Percentiles rank a stretch among this genome's conserved stretches.
Conservation (phyloP, 352 stramenopile species). For the Saprolegnia diclina region DNA sequence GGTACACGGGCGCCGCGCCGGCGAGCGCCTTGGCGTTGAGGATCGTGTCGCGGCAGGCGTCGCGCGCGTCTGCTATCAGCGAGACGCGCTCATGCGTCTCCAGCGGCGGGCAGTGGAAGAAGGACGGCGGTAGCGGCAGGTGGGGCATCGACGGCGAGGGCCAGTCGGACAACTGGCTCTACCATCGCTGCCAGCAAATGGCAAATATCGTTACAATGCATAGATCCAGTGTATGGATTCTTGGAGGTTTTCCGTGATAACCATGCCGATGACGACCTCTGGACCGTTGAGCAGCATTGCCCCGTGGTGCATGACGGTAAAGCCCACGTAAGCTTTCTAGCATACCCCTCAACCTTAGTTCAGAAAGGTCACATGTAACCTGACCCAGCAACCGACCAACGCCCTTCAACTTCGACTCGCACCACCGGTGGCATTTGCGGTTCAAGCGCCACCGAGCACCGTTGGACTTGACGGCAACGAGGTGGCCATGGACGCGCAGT, state of each 20-base stretch:
- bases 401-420: too few relatives aligned
- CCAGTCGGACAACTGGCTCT: slow-evolving; percentile 9
- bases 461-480: too few relatives aligned
- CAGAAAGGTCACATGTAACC: too few relatives aligned
- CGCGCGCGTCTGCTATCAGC: slow-evolving; percentile 61
- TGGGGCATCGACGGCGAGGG: not conserved
- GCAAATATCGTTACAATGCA: not conserved
- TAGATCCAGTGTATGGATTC: not conserved
- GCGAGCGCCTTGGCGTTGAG: slow-evolving; percentile 70
- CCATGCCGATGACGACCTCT: too few relatives aligned
- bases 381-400: too few relatives aligned
- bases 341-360: too few relatives aligned
- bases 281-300: too few relatives aligned
- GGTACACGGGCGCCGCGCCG: slow-evolving; percentile 55
- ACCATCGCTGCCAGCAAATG: not conserved
- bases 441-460: too few relatives aligned
- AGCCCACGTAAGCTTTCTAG: too few relatives aligned
- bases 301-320: too few relatives aligned
- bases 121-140: slow-evolving; percentile 60
- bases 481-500: too few relatives aligned
- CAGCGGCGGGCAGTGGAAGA: slow-evolving; percentile 54
- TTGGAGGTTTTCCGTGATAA: not conserved
- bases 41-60: slow-evolving; percentile 76
- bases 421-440: too few relatives aligned
- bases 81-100: slow-evolving; percentile 62